Evolutionary conservation across 2,329 filamentous ascomycete species (phyloP), one percentile per base, ranked within the genome.

Genomic region (Colletotrichum australisinense): DNA sequence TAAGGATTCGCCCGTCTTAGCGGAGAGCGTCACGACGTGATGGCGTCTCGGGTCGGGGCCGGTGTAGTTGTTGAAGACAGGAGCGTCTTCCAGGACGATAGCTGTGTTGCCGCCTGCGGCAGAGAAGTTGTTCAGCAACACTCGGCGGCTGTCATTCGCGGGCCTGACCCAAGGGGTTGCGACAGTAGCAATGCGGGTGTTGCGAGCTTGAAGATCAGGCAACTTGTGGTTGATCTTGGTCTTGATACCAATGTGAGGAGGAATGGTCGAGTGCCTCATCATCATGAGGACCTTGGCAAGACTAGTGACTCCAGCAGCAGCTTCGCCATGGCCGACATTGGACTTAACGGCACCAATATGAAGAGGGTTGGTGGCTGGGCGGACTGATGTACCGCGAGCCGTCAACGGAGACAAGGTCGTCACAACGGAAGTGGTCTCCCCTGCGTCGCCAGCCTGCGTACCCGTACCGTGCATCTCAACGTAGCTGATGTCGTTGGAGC

Each of bases 81-180:
- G 89, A 0, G 85, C 88, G 74, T 93, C 92, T 77, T 93, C 90
- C 1, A 94, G 77, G 6, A 94, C 80, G 26, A 94, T 79, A 14
- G 90, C 89, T 1, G 92, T 93, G 81, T 94, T 94, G 46, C 92
- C 92, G 74, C 92, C 92, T 66, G 92, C 91, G 7, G 92, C 93
- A 72, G 89, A 89, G 78, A 93, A 93, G 82, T 93, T 93, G 83
- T 94, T 94, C 73, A 93, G 80, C 69, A 89, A 88, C 3, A 88
- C 82, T 2, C 83, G 79, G 8, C 87, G 83, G 3, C 83, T 85
- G 76, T 84, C 84, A 19, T 83, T 84, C 42, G 88, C 83, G 24
- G 81, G 83, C 58, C 90, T 84, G 63, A 76, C 76, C 80, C 89
- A 89, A 0, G 86, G 84, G 0, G 86, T 88, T 62, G 85, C 78